phyloP scores from a whole-genome alignment of 495 filamentous ascomycete species.

The Aspergillus taichungensis region DNA sequence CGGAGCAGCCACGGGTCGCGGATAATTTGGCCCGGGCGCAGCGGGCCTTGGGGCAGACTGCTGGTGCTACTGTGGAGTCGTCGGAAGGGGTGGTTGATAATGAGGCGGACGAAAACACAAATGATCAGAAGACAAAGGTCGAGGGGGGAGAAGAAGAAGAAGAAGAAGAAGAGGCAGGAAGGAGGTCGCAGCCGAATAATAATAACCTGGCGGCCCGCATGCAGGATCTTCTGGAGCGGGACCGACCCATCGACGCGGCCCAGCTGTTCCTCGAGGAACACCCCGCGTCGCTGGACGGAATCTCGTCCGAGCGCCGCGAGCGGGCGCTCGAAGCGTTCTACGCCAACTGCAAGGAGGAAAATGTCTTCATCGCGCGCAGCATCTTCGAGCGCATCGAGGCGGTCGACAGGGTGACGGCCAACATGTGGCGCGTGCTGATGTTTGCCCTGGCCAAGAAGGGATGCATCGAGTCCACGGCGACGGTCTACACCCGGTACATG shows the following conservation, averaged over 20 bases:
- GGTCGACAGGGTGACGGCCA: slow-evolving; percentile 22
- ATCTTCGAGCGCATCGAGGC: slow-evolving; percentile 30
- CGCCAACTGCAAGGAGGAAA: slow-evolving; percentile 31
- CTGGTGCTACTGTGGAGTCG: no score
- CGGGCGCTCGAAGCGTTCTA: slow-evolving; percentile 25
- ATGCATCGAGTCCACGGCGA: slow-evolving; percentile 30
- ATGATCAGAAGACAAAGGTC: not conserved
- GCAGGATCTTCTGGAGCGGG: slow-evolving; percentile 11
- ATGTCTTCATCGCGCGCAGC: slow-evolving; percentile 31
- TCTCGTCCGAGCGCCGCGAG: slow-evolving; percentile 24
- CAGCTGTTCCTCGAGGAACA: slow-evolving; percentile 28
- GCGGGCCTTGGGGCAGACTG: no score
- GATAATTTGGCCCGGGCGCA: no score
- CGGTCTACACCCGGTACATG: slow-evolving; percentile 25
- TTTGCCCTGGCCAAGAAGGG: slow-evolving; percentile 32
- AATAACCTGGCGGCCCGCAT: slow-evolving; percentile 5
- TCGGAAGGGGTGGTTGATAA: no score
- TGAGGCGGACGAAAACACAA: not conserved
- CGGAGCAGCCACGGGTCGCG: no score
- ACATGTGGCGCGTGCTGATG: slow-evolving; percentile 34
- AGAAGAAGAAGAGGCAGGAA: no score
- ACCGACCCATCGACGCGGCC: slow-evolving; percentile 29
- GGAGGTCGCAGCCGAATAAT: no score
- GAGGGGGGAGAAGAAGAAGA: not conserved
- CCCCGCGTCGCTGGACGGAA: slow-evolving; percentile 7